Percentiles rank a stretch among this genome's conserved stretches.
Evolutionary conservation across 495 filamentous ascomycete genomes (phyloP).

Genomic region (Lasiosphaeria miniovina): DNA sequence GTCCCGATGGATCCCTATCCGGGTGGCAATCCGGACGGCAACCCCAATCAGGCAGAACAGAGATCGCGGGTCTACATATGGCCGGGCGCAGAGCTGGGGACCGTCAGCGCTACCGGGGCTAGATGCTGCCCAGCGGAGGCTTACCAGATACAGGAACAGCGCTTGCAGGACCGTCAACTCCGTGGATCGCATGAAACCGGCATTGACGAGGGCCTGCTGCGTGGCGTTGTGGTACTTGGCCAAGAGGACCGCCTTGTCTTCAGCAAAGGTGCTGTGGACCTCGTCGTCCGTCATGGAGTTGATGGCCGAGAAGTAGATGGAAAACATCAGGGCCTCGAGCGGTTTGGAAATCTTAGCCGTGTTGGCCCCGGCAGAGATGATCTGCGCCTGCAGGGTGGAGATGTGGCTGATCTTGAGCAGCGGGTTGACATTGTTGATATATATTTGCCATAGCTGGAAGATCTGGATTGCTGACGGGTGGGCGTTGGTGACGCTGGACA

Average conservation of each 20-base stretch:
- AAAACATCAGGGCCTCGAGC: constrained; percentile 55
- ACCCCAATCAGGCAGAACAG: constrained; percentile 59
- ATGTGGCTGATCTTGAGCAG: constrained; percentile 67
- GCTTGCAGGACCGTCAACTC: constrained; percentile 56
- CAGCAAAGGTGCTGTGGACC: constrained; percentile 47
- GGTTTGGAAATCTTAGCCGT: constrained; percentile 46
- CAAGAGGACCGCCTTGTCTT: constrained; percentile 43
- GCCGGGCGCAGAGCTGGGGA: constrained; percentile 41
- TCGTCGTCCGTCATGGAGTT: constrained; percentile 52
- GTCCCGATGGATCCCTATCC: constrained; percentile 65
- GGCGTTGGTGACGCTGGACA: constrained; percentile 47
- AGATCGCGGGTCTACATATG: constrained; percentile 47
- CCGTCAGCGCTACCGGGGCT: constrained; percentile 16
- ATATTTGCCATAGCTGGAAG: constrained; percentile 71
- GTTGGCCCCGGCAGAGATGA: constrained; percentile 49
- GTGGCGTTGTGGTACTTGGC: constrained; percentile 47
- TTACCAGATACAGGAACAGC: constrained; percentile 54
- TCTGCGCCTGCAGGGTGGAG: constrained; percentile 55
- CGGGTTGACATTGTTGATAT: constrained; percentile 66
- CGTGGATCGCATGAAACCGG: constrained; percentile 53
- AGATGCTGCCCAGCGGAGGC: constrained; percentile 7
- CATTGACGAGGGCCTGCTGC: constrained; percentile 56
- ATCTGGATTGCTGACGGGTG: constrained; percentile 69
- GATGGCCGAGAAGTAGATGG: constrained; percentile 54
- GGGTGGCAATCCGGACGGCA: constrained; percentile 64